A percentile compares a stretch with the other conserved stretches of the same genome.
Conservation (phyloP, 106 monocot genomes). For the Acorus calamus region DNA sequence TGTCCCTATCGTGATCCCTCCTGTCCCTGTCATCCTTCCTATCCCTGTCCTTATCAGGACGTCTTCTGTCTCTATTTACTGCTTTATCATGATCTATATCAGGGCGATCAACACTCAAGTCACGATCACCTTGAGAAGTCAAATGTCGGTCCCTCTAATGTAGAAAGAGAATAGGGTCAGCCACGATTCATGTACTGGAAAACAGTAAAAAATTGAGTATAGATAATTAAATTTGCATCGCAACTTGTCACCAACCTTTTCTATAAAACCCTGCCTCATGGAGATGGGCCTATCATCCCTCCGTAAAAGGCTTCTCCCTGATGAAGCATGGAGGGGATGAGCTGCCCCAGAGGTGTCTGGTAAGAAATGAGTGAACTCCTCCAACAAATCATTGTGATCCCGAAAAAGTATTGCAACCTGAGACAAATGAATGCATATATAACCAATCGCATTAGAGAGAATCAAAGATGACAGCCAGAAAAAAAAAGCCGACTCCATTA, state of each 20-base stretch:
- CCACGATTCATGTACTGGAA: no score
- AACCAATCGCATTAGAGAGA: no score
- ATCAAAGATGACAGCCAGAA: no score
- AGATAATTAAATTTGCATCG: no score
- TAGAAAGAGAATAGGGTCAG: no score
- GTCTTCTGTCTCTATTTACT: slow-evolving; percentile 26
- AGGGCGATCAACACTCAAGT: slow-evolving; percentile 74
- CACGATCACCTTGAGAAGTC: slow-evolving; percentile 39
- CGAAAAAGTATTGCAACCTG: slow-evolving; percentile 77
- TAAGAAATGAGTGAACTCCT: slow-evolving; percentile 91
- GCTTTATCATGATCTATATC: slow-evolving; percentile 58
- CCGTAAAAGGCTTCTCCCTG: slow-evolving; percentile 37
- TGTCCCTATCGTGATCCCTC: slow-evolving; percentile 54
- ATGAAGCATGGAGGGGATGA: slow-evolving; percentile 28
- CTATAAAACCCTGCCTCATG: slow-evolving; percentile 22
- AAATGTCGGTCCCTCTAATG: slow-evolving; percentile 61
- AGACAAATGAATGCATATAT: no score
- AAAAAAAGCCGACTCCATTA: neutral
- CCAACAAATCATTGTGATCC: slow-evolving; percentile 74
- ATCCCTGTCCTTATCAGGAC: slow-evolving; percentile 69
- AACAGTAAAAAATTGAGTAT: no score
- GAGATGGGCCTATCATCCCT: slow-evolving; percentile 50
- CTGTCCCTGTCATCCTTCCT: slow-evolving; percentile 66
- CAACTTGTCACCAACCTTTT: slow-evolving; percentile 27
- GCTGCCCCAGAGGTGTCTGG: slow-evolving; percentile 49